phyloP scores from a whole-genome alignment of 1,284 basidiomycete genomes.

The Apiotrichum porosum region DNA sequence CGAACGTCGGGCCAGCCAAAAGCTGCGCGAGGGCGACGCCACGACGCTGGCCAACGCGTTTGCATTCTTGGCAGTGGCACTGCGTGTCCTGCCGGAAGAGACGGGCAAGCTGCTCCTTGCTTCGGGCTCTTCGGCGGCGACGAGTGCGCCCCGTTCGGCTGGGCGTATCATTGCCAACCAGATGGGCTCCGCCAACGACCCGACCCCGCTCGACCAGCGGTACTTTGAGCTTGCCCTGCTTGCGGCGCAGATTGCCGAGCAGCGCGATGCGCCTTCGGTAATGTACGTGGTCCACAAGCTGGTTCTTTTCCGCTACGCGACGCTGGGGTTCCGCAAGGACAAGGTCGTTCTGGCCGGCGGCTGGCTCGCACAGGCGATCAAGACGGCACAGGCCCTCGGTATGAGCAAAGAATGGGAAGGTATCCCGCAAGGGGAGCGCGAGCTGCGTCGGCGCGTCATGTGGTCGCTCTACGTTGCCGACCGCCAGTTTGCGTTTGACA shows the following conservation, averaged over 20 bases:
- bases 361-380: constrained; percentile 40
- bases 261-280: constrained; percentile 33
- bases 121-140: constrained; percentile 14
- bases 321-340: constrained; percentile 28
- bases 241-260: constrained; percentile 33
- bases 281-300: constrained; percentile 44
- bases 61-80: constrained; percentile 32
- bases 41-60: constrained; percentile 41
- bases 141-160: constrained; percentile 16
- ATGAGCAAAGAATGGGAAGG: constrained; percentile 45
- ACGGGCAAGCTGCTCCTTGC: constrained; percentile 39
- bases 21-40: constrained; percentile 36
- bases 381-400: constrained; percentile 38
- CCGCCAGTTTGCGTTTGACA: constrained; percentile 38
- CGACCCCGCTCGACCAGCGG: constrained; percentile 40
- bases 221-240: constrained; percentile 41
- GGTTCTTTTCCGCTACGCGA: constrained; percentile 36
- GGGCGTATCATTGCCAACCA: constrained; percentile 16
- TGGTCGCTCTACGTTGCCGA: constrained; percentile 43
- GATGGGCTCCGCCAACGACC: constrained; percentile 22
- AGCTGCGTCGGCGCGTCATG: constrained; percentile 40
- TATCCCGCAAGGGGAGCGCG: constrained; percentile 37
- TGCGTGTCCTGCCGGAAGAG: constrained; percentile 41
- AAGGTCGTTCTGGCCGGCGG: constrained; percentile 27
- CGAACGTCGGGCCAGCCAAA: constrained; percentile 20